phyloP scores from a whole-genome alignment of 805 yeast species.

The Wickerhamiella hasegawae region DNA sequence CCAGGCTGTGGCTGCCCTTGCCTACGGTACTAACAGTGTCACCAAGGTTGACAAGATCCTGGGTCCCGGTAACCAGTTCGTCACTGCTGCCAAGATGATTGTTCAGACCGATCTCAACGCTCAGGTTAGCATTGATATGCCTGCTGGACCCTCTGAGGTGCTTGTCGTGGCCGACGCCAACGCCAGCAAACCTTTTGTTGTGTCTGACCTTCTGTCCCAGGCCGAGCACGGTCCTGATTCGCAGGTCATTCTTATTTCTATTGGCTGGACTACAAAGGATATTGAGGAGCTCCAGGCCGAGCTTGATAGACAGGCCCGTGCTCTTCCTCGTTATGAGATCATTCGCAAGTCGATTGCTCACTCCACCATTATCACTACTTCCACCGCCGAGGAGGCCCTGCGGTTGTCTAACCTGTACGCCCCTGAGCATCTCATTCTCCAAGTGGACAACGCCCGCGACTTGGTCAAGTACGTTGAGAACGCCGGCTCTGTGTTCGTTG shows the following conservation, averaged over 20 bases:
- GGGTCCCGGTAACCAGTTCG: conserved; percentile 99
- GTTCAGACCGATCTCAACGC: conserved; percentile 93
- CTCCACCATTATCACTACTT: conserved; percentile 64
- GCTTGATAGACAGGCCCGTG: conserved; percentile 66
- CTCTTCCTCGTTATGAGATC: conserved; percentile 81
- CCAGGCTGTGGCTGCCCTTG: conserved; percentile 98
- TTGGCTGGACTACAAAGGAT: conserved; percentile 44
- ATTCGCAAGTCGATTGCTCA: conserved; percentile 85
- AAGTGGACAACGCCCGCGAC: conserved; percentile 59
- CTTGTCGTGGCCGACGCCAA: conserved; percentile 75
- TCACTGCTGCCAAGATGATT: conserved; percentile 97
- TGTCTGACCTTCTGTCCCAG: conserved; percentile 89
- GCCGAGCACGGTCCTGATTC: conserved; percentile 99
- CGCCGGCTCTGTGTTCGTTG: conserved; percentile 96
- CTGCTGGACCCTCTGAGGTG: conserved; percentile 99
- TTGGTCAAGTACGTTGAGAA: conserved; percentile 64
- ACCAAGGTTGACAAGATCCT: conserved; percentile 91
- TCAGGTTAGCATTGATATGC: conserved; percentile 94
- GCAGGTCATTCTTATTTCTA: conserved; percentile 84
- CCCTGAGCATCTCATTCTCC: conserved; percentile 94
- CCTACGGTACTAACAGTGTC: conserved; percentile 87
- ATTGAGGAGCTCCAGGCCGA: conserved; percentile 63
- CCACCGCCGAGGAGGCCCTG: conserved; percentile 63
- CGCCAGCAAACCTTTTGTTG: conserved; percentile 92
- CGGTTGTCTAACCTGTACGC: conserved; percentile 82